phyloP scores from a whole-genome alignment of 2,329 filamentous ascomycete genomes.

The Botrytis tulipae region DNA sequence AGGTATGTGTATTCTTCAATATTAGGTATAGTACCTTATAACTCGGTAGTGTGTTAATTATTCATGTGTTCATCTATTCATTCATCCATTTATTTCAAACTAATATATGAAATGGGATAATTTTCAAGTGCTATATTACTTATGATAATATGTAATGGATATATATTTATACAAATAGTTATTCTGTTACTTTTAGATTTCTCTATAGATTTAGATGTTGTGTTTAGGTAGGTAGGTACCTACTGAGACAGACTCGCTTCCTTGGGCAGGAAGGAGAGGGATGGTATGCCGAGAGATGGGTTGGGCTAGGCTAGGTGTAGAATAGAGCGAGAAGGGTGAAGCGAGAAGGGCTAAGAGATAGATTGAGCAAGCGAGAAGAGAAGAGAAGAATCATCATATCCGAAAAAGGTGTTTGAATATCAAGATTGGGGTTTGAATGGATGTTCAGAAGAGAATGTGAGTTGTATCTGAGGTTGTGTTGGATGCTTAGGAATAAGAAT shows the following conservation, averaged over 20 bases:
- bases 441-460: not conserved
- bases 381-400: not conserved
- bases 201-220: not conserved
- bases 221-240: not conserved
- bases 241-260: too few species aligned
- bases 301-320: not conserved
- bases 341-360: too few species aligned
- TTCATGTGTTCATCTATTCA: too few species aligned
- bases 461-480: not conserved
- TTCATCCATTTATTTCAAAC: too few species aligned
- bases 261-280: not conserved
- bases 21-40: too few species aligned
- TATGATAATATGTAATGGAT: too few species aligned
- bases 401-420: not conserved
- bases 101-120: too few species aligned
- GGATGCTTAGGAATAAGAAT: not conserved
- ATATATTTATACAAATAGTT: too few species aligned
- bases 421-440: not conserved
- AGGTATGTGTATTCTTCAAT: too few species aligned
- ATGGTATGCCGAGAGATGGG: not conserved
- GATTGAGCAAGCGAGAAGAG: not conserved
- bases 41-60: rapidly evolving
- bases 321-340: not conserved
- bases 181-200: too few species aligned
- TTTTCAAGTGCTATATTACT: rapidly evolving